Evolutionary conservation across 306 rosid species (phyloP).

Genomic region (Adenanthera pavonina): DNA sequence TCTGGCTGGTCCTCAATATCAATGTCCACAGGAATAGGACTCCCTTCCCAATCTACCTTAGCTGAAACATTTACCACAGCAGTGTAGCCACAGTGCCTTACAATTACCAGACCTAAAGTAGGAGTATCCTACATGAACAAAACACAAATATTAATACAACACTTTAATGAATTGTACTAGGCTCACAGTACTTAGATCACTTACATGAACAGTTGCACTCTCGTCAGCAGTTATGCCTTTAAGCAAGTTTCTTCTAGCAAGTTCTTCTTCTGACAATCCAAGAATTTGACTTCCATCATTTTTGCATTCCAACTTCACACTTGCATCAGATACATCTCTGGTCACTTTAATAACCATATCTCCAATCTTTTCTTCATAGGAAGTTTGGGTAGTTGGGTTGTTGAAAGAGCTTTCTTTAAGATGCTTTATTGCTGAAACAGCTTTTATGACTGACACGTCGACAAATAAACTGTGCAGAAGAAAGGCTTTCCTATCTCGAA

Average conservation of each 20-base stretch:
- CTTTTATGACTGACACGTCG: slow-evolving; percentile 82
- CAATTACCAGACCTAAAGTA: slow-evolving; percentile 84
- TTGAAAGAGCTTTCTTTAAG: slow-evolving; percentile 53
- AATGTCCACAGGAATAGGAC: slow-evolving; percentile 63
- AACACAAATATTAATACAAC: slow-evolving; percentile 28
- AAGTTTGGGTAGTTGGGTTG: slow-evolving; percentile 43
- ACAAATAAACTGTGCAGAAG: slow-evolving; percentile 93
- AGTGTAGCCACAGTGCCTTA: slow-evolving; percentile 92
- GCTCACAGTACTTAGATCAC: slow-evolving; percentile 38
- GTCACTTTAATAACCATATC: slow-evolving; percentile 77
- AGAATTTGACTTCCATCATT: slow-evolving; percentile 86
- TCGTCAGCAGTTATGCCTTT: slow-evolving; percentile 99
- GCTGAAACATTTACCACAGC: slow-evolving; percentile 85
- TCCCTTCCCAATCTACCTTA: slow-evolving; percentile 63
- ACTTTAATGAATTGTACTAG: slow-evolving; percentile 16
- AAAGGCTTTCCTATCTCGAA: slow-evolving; percentile 92
- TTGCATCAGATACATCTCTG: slow-evolving; percentile 83
- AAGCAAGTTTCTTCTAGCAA: slow-evolving; percentile 85
- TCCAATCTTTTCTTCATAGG: slow-evolving; percentile 71
- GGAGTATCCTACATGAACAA: slow-evolving; percentile 77
- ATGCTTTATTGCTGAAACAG: slow-evolving; percentile 71
- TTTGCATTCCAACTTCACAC: slow-evolving; percentile 79
- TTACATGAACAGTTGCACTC: slow-evolving; percentile 97
- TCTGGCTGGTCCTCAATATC: slow-evolving; percentile 95
- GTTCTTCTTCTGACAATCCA: slow-evolving; percentile 70